Percentiles rank a stretch among this genome's conserved stretches.
phyloP scores from a whole-genome alignment of 192 early-diverging fungal genomes.

The Coemansia sp. region DNA sequence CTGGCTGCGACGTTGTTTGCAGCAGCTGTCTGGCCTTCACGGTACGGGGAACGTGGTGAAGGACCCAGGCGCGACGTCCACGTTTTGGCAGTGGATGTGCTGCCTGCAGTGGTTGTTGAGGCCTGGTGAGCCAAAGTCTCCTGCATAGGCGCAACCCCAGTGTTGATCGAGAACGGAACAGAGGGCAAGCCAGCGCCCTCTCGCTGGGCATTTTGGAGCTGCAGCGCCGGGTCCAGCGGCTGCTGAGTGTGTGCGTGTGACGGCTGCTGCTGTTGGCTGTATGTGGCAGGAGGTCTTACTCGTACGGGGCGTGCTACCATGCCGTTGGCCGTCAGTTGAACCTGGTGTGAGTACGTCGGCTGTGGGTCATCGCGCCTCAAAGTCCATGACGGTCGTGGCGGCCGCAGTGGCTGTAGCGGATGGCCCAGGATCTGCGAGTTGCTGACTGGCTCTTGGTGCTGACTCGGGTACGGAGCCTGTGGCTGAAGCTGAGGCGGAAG shows the following conservation, averaged over 20 bases:
- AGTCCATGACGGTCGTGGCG: conserved; percentile 51
- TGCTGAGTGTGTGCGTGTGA: background rate
- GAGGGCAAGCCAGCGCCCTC: background rate
- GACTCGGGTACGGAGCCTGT: background rate
- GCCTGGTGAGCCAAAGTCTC: background rate
- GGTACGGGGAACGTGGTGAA: conserved; percentile 27
- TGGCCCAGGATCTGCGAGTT: conserved; percentile 41
- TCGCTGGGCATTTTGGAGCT: conserved; percentile 12
- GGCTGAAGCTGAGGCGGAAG: background rate
- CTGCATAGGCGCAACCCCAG: background rate
- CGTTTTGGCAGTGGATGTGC: conserved; percentile 2
- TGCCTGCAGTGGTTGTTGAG: background rate
- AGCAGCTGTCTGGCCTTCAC: conserved; percentile 12
- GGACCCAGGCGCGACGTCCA: conserved; percentile 1
- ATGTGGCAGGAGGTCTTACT: background rate
- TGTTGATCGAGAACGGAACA: conserved; percentile 44
- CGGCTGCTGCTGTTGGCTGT: background rate
- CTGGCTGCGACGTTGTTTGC: background rate
- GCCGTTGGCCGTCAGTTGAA: conserved; percentile 39
- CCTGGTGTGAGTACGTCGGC: conserved; percentile 29
- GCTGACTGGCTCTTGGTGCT: conserved; percentile 8
- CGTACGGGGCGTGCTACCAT: conserved; percentile 30
- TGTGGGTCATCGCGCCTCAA: conserved; percentile 46
- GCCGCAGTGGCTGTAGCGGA: conserved; percentile 44
- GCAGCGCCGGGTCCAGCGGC: conserved; percentile 20